Conservation (phyloP, 176 grass and related monocot species). For the Hordeum vulgare region MorexV3_pseudomolecules_assembly NC_058518.1:376334597-376335096, state of each 20-base stretch:
- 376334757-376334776: constrained; percentile 72
- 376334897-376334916: constrained; percentile 48
- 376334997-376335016: not conserved
- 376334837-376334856: constrained; percentile 98
- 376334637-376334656: constrained; percentile 98
- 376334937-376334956: constrained; percentile 53
- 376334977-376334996: constrained; percentile 29
- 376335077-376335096: constrained; percentile 17
- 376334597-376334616: constrained; percentile 83
- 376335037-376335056: constrained; percentile 19
- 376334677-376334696: constrained; percentile 98
- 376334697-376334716: constrained; percentile 98
- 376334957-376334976: constrained; percentile 44
- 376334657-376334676: constrained; percentile 88
- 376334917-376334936: constrained; percentile 83
- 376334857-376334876: constrained; percentile 55
- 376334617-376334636: constrained; percentile 83
- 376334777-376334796: constrained; percentile 15
- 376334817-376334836: constrained; percentile 71
- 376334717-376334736: constrained; percentile 79
- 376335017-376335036: not conserved
- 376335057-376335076: constrained; percentile 23
- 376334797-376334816: constrained; percentile 53
- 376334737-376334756: constrained; percentile 82
- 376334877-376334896: constrained; percentile 53